Evolutionary conservation across 352 stramenopile species (phyloP), one percentile per base, ranked within the genome.

Genomic region (Pseudoperonospora humuli): DNA sequence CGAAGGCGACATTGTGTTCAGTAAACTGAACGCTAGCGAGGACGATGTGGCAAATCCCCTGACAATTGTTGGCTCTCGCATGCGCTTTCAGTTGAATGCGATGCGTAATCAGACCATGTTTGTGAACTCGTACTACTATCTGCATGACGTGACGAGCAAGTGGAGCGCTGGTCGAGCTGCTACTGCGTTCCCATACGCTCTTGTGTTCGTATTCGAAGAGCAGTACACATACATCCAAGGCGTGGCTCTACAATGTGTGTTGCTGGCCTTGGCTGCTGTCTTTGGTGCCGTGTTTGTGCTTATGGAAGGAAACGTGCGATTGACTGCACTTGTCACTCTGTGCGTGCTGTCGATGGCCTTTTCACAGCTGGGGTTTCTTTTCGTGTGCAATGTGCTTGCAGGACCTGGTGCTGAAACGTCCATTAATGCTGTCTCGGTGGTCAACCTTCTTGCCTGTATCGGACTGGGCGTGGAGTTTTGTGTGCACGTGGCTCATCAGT

Each of bases 181-280:
- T 28, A 57, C 52, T 10, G 80, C 82, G 9, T 96, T 95, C 43
- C 81, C 84, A 11, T 96, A 96, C 57, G 84, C 75, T 34, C 60
- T 96, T 25, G 91, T 89, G 32, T 95, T 95, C 52, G 81, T 95
- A 13, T 96, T 85, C 51, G 93, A 95, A 51, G 86, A 96, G 44
- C 86, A 96, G 59, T 96, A 95, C 67, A 75, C 71, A 37, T 93
- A 89, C 50, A 96, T 96, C 49, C 82, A 95, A 45, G 85, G 85
- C 21, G 64, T 95, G 5, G 85, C 83, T 14, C 44, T 96, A 24
- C 77, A 93, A 49, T 94, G 83, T 54, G 61, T 96, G 5, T 35
- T 91, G 11, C 57, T 96, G 11, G 81, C 83, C 5, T 43, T 96
- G 20, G 64, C 73, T 21, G 80, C 90, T 4, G 81, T 95, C 9